phyloP scores from a whole-genome alignment of 495 filamentous ascomycete genomes.

The Barbatosphaeria neglecta region DNA sequence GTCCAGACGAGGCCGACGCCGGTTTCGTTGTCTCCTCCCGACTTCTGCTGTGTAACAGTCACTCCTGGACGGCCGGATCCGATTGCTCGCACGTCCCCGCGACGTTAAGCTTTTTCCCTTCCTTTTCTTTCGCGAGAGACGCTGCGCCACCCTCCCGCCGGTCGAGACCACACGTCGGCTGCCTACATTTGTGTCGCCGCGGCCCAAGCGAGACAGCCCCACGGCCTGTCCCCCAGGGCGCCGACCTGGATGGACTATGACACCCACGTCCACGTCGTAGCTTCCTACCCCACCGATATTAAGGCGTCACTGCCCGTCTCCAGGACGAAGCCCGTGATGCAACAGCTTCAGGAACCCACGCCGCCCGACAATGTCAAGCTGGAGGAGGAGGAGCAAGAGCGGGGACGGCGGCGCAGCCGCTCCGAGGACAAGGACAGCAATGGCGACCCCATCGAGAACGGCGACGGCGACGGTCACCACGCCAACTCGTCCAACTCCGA shows the following conservation, averaged over 20 bases:
- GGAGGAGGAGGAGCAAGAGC: constrained; percentile 31
- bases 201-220: constrained; percentile 1
- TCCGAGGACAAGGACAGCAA: constrained; percentile 28
- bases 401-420: constrained; percentile 34
- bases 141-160: constrained; percentile 5
- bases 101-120: neutral
- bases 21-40: neutral
- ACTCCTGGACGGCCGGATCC: constrained; percentile 4
- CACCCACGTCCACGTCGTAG: constrained; percentile 36
- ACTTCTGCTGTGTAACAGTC: constrained; percentile 1
- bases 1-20: neutral
- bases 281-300: constrained; percentile 28
- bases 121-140: constrained; percentile 3
- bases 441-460: constrained; percentile 17
- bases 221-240: constrained; percentile 2
- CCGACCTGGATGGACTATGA: constrained; percentile 23
- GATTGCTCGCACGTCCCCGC: constrained; percentile 10
- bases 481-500: constrained; percentile 43
- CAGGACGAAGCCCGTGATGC: constrained; percentile 27
- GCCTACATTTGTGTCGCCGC: constrained; percentile 11
- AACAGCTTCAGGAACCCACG: constrained; percentile 26
- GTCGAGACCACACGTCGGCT: neutral
- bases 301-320: constrained; percentile 21
- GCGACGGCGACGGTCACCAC: constrained; percentile 24
- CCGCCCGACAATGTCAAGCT: constrained; percentile 27